These are phyloP conservation scores for Lasiodiplodia citricola DNA, from an alignment of 2,329 filamentous ascomycete genomes.

Conservation along the genomic window DNA sequence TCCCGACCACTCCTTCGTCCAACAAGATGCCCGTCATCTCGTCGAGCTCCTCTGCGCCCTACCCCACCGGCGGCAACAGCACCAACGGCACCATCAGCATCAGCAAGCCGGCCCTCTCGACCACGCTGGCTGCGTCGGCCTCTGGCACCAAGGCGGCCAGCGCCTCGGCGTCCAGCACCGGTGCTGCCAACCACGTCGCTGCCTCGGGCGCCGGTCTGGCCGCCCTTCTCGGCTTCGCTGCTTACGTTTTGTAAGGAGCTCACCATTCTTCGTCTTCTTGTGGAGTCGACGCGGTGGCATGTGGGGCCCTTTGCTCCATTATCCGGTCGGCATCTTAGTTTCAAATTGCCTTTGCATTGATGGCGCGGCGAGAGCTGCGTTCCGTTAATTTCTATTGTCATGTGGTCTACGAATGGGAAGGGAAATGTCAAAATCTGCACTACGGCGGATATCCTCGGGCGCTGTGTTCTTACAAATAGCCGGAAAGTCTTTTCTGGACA, in stretches of 20 bases:
- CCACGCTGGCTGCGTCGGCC: background rate
- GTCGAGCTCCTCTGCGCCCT: constrained; percentile 10
- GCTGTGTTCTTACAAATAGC: constrained; percentile 10
- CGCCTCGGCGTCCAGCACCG: constrained; percentile 42
- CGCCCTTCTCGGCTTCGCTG: constrained; percentile 57
- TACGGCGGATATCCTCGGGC: background rate
- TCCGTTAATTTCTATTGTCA: constrained; percentile 15
- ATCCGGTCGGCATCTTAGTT: constrained; percentile 2
- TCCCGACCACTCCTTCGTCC: background rate
- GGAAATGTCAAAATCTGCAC: constrained; percentile 6
- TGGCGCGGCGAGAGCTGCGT: background rate
- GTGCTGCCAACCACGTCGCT: constrained; percentile 55
- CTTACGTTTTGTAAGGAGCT: constrained; percentile 46
- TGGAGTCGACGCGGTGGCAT: constrained; percentile 13
- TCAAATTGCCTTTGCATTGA: background rate
- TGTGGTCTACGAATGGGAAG: constrained; percentile 18
- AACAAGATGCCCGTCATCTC: constrained; percentile 25
- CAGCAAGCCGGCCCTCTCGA: constrained; percentile 4
- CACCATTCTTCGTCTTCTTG: constrained; percentile 18
- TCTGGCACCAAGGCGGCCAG: background rate
- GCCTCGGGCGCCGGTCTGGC: constrained; percentile 58
- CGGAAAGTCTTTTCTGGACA: background rate
- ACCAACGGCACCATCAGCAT: constrained; percentile 27
- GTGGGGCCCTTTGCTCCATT: background rate
- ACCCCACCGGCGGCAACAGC: constrained; percentile 26